Base-by-base conservation (phyloP, 1,284 basidiomycete species). In the Omphalotus olearius region DNA sequence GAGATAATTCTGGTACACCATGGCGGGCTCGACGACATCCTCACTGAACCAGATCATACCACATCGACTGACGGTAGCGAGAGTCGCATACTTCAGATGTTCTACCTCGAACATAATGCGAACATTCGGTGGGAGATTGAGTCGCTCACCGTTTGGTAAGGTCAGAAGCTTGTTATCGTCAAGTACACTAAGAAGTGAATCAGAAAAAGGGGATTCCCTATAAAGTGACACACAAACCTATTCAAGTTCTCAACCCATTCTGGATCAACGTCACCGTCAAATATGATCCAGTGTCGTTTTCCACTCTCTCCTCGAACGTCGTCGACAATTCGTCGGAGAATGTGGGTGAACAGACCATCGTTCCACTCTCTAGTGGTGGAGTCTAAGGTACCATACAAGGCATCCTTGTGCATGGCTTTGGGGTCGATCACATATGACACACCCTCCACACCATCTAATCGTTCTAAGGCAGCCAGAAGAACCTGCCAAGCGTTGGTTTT, bases 41-140 rank as follows among this genome's bases (percentile, higher is more conserved):
- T 98, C 93, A 65, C 93, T 98, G 74, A 99, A 99, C 97, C 97
- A 99, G 62, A 99, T 96, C 97, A 99, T 99, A 68, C 97, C 97
- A 67, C 97, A 99, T 52, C 97, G 95, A 82, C 93, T 97, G 73
- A 99, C 98, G 13, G 97, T 99, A 6, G 97, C 97, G 44, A 93
- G 83, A 1, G 98, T 99, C 0, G 97, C 98, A 67, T 97, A 99
- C 62, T 88, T 91, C 59, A 99, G 82, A 67, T 96, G 93, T 69
- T 99, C 98, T 52, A 99, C 98, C 68, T 99, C 97, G 65, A 99
- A 99, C 93, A 99, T 95, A 70, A 99, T 95, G 54, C 97, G 88
- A 20, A 99, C 96, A 64, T 99, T 99, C 2, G 92, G 80, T 1
- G 97, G 98, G 38, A 99, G 78, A 63, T 95, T 98, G 56, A 99